Percentiles rank a stretch among this genome's conserved stretches.
These are phyloP conservation scores for Cicer judaicum DNA, from an alignment of 306 rosid genomes.

Conservation along the genomic window DNA sequence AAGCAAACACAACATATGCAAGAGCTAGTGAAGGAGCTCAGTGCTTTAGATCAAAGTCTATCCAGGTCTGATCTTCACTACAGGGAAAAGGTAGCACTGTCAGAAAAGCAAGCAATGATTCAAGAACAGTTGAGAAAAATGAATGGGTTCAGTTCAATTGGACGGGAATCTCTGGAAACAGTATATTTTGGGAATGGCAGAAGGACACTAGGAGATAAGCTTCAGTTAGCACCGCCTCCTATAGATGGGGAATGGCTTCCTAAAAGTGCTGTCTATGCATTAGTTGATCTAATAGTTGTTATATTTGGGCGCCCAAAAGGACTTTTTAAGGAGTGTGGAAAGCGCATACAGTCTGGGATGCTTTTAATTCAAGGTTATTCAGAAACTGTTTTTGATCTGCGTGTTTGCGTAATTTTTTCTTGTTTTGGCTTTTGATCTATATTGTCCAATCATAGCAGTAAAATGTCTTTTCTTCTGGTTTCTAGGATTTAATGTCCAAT, in stretches of 20 bases:
- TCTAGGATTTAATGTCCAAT: slow-evolving; percentile 33
- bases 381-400: slow-evolving; percentile 17
- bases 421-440: slow-evolving; percentile 38
- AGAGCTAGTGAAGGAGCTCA: slow-evolving; percentile 73
- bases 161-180: slow-evolving; percentile 71
- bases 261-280: slow-evolving; percentile 89
- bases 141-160: slow-evolving; percentile 55
- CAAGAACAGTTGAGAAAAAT: slow-evolving; percentile 66
- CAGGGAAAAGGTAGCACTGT: slow-evolving; percentile 81
- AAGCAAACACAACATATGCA: slow-evolving; percentile 67
- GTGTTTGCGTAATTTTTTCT: slow-evolving; percentile 7
- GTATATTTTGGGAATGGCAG: slow-evolving; percentile 81
- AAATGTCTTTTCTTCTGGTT: slow-evolving; percentile 34
- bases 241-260: slow-evolving; percentile 99
- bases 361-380: slow-evolving; percentile 67
- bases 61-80: slow-evolving; percentile 77
- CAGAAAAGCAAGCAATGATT: slow-evolving; percentile 76
- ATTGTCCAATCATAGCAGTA: slow-evolving; percentile 5
- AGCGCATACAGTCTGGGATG: slow-evolving; percentile 90
- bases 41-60: slow-evolving; percentile 80
- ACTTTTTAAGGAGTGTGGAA: slow-evolving; percentile 89
- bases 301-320: slow-evolving; percentile 94
- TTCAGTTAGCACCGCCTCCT: slow-evolving; percentile 87
- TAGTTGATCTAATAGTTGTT: slow-evolving; percentile 85
- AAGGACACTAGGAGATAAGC: slow-evolving; percentile 78